These are phyloP conservation scores for Nevesoporus exiguus DNA, from an alignment of 768 basidiomycete genomes.

Conservation along the genomic window DNA sequence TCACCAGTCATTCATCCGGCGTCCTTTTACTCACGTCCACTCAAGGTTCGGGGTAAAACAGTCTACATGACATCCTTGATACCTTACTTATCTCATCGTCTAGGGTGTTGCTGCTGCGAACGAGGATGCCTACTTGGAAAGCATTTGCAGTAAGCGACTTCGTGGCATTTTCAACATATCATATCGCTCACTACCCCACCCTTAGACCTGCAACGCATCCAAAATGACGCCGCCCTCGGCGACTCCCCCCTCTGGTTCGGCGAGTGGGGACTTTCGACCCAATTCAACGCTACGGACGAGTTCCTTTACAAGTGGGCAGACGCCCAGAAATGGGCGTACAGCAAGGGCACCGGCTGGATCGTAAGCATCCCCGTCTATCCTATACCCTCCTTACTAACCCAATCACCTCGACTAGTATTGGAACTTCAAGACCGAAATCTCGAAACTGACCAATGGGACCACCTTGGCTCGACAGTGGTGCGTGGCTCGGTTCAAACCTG, in stretches of 20 bases:
- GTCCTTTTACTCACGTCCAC: slow-evolving; percentile 5
- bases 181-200: background rate
- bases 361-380: slow-evolving; percentile 34
- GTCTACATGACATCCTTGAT: background rate
- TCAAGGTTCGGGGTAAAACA: slow-evolving; percentile 54
- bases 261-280: slow-evolving; percentile 62
- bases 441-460: slow-evolving; percentile 42
- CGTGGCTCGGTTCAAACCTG: slow-evolving; percentile 2
- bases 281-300: slow-evolving; percentile 58
- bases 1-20: background rate
- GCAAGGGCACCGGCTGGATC: slow-evolving; percentile 61
- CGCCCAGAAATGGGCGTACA: slow-evolving; percentile 67
- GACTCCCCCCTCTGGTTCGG: slow-evolving; percentile 53
- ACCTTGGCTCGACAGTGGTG: slow-evolving; percentile 60
- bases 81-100: slow-evolving; percentile 3
- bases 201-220: slow-evolving; percentile 58
- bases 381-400: background rate
- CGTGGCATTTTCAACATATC: background rate
- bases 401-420: slow-evolving; percentile 50
- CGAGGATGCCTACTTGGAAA: slow-evolving; percentile 58
- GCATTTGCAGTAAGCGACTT: slow-evolving; percentile 61
- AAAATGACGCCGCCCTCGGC: slow-evolving; percentile 41
- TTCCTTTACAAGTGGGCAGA: slow-evolving; percentile 72
- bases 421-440: slow-evolving; percentile 73
- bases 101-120: slow-evolving; percentile 71